Conservation (phyloP, 176 grass and related monocot species). For the Saccharum officinarum region DNA sequence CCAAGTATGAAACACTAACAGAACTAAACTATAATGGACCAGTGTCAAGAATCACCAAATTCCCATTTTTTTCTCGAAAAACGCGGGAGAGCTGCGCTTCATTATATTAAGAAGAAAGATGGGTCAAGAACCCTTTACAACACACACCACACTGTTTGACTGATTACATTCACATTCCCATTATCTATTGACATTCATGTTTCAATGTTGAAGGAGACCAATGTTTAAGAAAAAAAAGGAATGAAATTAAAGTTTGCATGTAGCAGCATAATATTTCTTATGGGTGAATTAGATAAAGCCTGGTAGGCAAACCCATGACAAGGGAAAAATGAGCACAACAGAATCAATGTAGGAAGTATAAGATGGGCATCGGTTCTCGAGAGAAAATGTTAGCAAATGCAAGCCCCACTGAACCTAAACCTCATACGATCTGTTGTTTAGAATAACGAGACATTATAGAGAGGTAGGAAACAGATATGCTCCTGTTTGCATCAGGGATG, state of each 20-base stretch:
- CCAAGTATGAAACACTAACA: conserved; percentile 19
- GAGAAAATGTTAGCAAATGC: background rate
- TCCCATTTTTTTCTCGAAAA: no score
- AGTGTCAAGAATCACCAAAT: background rate
- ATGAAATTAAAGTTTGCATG: background rate
- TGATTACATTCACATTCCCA: background rate
- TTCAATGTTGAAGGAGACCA: background rate
- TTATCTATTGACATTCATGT: conserved; percentile 5
- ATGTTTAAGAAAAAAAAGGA: background rate
- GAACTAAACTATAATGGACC: background rate
- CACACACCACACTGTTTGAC: no score
- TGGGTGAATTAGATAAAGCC: background rate
- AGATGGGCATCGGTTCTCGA: background rate
- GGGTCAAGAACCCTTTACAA: no score
- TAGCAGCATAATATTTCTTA: background rate
- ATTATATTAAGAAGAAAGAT: no score
- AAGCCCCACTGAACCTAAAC: conserved; percentile 6
- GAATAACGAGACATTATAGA: background rate
- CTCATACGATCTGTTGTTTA: background rate
- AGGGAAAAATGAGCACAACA: background rate
- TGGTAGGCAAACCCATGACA: background rate
- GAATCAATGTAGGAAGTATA: background rate
- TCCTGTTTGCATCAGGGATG: background rate
- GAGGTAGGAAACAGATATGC: background rate
- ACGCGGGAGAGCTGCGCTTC: no score